A percentile compares a stretch with the other conserved stretches of the same genome.
Conservation (phyloP, 1,284 basidiomycete species). For the Pseudozyma thailandica region DNA sequence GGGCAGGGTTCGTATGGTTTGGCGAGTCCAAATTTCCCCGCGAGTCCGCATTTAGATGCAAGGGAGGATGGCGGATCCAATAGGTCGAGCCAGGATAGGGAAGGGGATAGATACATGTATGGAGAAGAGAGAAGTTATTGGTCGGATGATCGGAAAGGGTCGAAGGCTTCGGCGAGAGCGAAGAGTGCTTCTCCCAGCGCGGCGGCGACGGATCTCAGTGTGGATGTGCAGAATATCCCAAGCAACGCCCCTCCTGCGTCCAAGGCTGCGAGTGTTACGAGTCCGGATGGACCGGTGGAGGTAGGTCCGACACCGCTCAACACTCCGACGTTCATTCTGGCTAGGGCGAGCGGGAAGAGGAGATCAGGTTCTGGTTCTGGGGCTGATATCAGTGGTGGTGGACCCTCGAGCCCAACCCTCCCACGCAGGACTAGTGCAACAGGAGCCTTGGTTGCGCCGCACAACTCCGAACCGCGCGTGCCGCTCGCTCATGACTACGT, state of each 20-base stretch:
- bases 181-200: slow-evolving; percentile 30
- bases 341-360: slow-evolving; percentile 45
- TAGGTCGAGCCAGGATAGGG: slow-evolving; percentile 41
- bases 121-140: slow-evolving; percentile 48
- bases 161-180: slow-evolving; percentile 22
- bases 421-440: slow-evolving; percentile 56
- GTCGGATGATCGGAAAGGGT: slow-evolving; percentile 45
- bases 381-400: slow-evolving; percentile 33
- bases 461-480: slow-evolving; percentile 57
- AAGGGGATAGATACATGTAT: slow-evolving; percentile 50
- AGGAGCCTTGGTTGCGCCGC: slow-evolving; percentile 62
- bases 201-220: slow-evolving; percentile 45
- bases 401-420: slow-evolving; percentile 49
- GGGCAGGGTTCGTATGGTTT: slow-evolving; percentile 43
- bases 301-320: slow-evolving; percentile 65
- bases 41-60: slow-evolving; percentile 44
- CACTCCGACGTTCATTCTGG: slow-evolving; percentile 61
- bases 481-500: slow-evolving; percentile 65
- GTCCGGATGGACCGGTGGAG: slow-evolving; percentile 39
- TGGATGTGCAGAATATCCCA: slow-evolving; percentile 60
- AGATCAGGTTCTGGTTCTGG: slow-evolving; percentile 36
- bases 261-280: slow-evolving; percentile 15
- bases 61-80: slow-evolving; percentile 32
- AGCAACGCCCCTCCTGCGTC: slow-evolving; percentile 41
- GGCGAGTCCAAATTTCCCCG: slow-evolving; percentile 47